These are phyloP conservation scores for Peronospora belbahrii DNA, from an alignment of 352 stramenopile genomes.

Conservation along the genomic window DNA sequence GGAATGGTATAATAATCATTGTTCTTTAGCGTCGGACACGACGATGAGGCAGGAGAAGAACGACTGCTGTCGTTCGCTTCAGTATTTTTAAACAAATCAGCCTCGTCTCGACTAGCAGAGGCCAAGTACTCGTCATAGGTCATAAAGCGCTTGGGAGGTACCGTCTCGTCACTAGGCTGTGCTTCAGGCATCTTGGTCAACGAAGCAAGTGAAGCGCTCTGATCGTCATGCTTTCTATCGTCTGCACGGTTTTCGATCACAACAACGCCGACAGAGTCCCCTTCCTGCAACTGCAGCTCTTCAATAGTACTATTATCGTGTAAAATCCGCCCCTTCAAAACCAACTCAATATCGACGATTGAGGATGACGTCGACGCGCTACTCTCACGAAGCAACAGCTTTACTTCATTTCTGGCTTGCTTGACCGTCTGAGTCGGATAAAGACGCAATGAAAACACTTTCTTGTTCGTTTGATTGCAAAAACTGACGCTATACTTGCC, in stretches of 20 bases:
- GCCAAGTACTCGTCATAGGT: slow-evolving; percentile 76
- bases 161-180: slow-evolving; percentile 15
- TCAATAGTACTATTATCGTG: slow-evolving; percentile 37
- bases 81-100: slow-evolving; percentile 32
- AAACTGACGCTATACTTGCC: slow-evolving; percentile 55
- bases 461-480: slow-evolving; percentile 62
- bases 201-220: slow-evolving; percentile 13
- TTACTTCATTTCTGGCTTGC: slow-evolving; percentile 48
- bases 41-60: slow-evolving; percentile 18
- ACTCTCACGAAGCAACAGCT: slow-evolving; percentile 45
- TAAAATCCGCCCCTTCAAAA: slow-evolving; percentile 55
- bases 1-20: slow-evolving; percentile 74
- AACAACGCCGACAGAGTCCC: slow-evolving; percentile 57
- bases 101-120: slow-evolving; percentile 47
- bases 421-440: slow-evolving; percentile 46
- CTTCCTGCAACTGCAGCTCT: slow-evolving; percentile 51
- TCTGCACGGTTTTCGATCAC: slow-evolving; percentile 49
- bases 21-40: slow-evolving; percentile 65
- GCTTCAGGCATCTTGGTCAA: slow-evolving; percentile 30
- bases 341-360: slow-evolving; percentile 52
- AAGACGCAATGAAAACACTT: slow-evolving; percentile 53
- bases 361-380: slow-evolving; percentile 18
- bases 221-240: slow-evolving; percentile 24
- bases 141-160: slow-evolving; percentile 55
- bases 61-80: slow-evolving; percentile 2